These are phyloP conservation scores for Pezicula neosporulosa DNA, from an alignment of 2,329 filamentous ascomycete species.

Conservation along the genomic window DNA sequence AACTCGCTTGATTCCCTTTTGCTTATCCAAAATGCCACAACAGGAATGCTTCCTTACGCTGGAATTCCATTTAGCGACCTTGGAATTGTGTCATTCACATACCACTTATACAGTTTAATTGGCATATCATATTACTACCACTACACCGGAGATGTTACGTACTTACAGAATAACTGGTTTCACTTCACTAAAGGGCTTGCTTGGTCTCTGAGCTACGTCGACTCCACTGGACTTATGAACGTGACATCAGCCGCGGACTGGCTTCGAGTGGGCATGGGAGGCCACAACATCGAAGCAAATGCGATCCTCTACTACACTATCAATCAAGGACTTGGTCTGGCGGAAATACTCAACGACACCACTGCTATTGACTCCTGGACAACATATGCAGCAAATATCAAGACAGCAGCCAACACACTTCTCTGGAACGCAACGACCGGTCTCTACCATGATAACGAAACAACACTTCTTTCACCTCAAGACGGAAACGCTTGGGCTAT, in stretches of 20 bases:
- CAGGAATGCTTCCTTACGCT: conserved; percentile 44
- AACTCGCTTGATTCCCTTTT: conserved; percentile 47
- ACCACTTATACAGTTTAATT: conserved; percentile 55
- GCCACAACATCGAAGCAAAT: conserved; percentile 23
- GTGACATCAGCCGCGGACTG: conserved; percentile 18
- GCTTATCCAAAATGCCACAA: conserved; percentile 27
- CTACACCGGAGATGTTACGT: conserved; percentile 48
- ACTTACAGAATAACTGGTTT: conserved; percentile 42
- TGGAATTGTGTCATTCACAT: conserved; percentile 47
- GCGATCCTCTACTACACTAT: conserved; percentile 40
- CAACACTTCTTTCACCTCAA: conserved; percentile 53
- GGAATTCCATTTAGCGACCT: conserved; percentile 40
- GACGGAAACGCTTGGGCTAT: conserved; percentile 54
- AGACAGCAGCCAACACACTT: conserved; percentile 7
- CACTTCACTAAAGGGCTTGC: conserved; percentile 44
- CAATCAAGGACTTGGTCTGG: conserved; percentile 40
- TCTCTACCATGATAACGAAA: conserved; percentile 50
- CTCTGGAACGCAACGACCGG: conserved; percentile 32
- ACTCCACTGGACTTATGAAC: conserved; percentile 26
- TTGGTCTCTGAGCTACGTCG: conserved; percentile 36
- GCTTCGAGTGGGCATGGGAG: conserved; percentile 19
- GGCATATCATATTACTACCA: conserved; percentile 54
- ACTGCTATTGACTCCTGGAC: not conserved
- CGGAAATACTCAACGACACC: conserved; percentile 30
- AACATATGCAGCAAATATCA: not conserved